Percentiles rank a stretch among this genome's conserved stretches.
phyloP scores from a whole-genome alignment of 805 yeast species.

The Yarrowia sp. region DNA sequence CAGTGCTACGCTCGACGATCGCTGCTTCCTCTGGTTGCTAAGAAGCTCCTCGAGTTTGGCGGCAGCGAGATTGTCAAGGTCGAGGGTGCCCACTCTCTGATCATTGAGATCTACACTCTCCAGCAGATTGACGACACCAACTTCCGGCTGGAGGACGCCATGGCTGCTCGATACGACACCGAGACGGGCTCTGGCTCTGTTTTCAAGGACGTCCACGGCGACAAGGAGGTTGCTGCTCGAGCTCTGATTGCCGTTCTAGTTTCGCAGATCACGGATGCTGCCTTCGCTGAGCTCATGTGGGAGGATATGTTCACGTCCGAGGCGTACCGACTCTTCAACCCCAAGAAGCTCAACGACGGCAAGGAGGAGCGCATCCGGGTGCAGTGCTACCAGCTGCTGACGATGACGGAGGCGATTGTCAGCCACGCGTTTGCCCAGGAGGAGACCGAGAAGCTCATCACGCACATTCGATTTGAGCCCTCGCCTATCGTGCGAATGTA shows the following conservation, averaged over 20 bases:
- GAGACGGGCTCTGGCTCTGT: conserved; percentile 25
- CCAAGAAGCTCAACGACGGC: conserved; percentile 60
- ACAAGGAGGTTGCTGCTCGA: conserved; percentile 54
- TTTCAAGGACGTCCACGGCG: conserved; percentile 49
- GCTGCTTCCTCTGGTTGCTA: conserved; percentile 59
- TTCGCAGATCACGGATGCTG: background rate
- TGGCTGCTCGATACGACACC: conserved; percentile 50
- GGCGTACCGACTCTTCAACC: conserved; percentile 47
- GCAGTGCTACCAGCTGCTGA: conserved; percentile 53
- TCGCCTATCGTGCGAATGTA: conserved; percentile 75
- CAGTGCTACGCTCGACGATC: conserved; percentile 58
- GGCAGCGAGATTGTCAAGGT: background rate
- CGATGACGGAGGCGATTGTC: conserved; percentile 38
- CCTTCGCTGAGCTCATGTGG: conserved; percentile 29
- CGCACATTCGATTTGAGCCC: conserved; percentile 56
- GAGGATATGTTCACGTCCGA: conserved; percentile 41
- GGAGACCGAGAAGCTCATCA: conserved; percentile 29
- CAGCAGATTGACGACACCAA: conserved; percentile 56
- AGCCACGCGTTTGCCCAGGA: background rate
- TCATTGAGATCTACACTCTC: conserved; percentile 42
- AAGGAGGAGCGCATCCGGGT: conserved; percentile 66
- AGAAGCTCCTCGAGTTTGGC: conserved; percentile 41
- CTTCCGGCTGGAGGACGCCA: conserved; percentile 57
- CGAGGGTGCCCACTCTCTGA: background rate
- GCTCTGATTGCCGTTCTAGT: conserved; percentile 38